phyloP scores from a whole-genome alignment of 257 asterid species.

The Striga asiatica region DNA sequence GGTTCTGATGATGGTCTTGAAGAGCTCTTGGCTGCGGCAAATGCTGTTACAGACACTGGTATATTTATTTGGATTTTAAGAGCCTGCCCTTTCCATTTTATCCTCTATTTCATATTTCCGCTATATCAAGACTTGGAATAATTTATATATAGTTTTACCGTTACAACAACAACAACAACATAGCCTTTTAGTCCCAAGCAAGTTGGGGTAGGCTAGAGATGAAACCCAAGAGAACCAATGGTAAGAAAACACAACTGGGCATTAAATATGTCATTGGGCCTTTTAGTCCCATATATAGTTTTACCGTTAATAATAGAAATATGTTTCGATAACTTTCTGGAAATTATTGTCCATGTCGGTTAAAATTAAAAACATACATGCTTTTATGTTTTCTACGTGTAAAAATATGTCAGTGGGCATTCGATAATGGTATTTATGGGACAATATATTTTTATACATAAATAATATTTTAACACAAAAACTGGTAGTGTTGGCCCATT shows the following conservation, averaged over 20 bases:
- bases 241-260: too few relatives aligned
- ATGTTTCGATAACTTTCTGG: background rate
- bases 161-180: too few relatives aligned
- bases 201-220: too few relatives aligned
- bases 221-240: too few relatives aligned
- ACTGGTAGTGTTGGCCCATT: background rate
- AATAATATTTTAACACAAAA: background rate
- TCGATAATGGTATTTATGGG: background rate
- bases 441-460: background rate
- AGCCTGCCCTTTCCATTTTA: background rate
- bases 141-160: background rate
- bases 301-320: background rate
- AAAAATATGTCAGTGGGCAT: background rate
- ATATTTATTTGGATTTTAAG: conserved; percentile 20
- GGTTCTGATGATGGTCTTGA: conserved; percentile 86
- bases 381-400: background rate
- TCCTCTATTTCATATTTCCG: background rate
- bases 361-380: background rate
- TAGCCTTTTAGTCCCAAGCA: too few relatives aligned
- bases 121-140: background rate
- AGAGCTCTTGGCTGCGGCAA: conserved; percentile 86
- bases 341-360: background rate
- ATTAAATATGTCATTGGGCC: too few relatives aligned
- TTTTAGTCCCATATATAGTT: background rate
- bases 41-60: conserved; percentile 71